Base-by-base conservation (phyloP, 306 rosid species). In the Quercus engelmannii region DNA sequence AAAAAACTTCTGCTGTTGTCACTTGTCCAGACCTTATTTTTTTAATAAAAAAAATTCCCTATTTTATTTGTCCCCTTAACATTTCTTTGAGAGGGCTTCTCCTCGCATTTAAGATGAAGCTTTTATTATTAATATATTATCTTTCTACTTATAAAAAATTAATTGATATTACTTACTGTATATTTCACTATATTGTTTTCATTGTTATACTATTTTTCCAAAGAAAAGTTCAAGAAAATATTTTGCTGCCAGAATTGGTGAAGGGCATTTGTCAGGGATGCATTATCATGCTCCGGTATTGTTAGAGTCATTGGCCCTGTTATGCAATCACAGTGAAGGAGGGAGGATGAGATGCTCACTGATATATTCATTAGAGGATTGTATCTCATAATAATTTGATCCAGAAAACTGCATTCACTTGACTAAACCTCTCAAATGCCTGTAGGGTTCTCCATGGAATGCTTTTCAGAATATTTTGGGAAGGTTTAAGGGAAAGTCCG, bases 401-500 rank as follows among this genome's bases (percentile, higher is more conserved):
- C 54, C 33, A 17, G 21, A 31, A 71, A 55, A 17, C 55, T 69
- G 21, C 59, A 30, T 72, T 41, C 69, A 52, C 33, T 51, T 80
- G 57, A 15, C 75, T 68, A 57, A 74, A n/a, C 35, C 25, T 73
- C 38, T 55, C 58, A 64, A 74, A 77, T 79, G 55, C 46, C 41
- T 69, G 62, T 78, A 88, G 94, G 91, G 79, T 80, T 83, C 85
- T 57, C 87, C 85, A 46, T 77, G 86, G 85, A 80, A 85, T 76
- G 79, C 85, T 74, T 81, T 86, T 46, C 86, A 90, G 79, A 76
- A 87, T 78, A 83, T 82, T n/a, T 77, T 87, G 78, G 87, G 80
- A 83, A 76, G 79, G 55, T 81, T 85, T 55, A 90, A 90, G 87
- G 88, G 90, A 76, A 58, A 75, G 30, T 89, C 97, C 1, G 57